Conservation (phyloP, 2,329 filamentous ascomycete genomes). For the Shiraia bambusicola region DNA sequence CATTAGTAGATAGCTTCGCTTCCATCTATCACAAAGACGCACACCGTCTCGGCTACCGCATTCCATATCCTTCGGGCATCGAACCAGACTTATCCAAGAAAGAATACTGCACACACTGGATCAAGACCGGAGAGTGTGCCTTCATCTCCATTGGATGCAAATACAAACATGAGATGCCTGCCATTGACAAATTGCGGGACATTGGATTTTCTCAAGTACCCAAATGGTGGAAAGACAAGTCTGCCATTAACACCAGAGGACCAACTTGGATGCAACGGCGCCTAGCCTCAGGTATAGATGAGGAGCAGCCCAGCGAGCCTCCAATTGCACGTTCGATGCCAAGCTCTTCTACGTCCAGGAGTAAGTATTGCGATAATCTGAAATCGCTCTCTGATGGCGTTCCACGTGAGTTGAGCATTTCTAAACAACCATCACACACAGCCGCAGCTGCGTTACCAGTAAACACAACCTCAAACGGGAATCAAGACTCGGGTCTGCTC, state of each 20-base stretch:
- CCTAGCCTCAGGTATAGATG: constrained; percentile 9
- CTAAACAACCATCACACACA: not conserved
- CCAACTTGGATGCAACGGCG: constrained; percentile 31
- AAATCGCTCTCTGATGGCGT: not conserved
- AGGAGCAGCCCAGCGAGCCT: not conserved
- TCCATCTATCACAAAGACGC: constrained; percentile 28
- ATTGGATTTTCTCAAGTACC: constrained; percentile 65
- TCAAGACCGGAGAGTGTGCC: constrained; percentile 79
- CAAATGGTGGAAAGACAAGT: constrained; percentile 58
- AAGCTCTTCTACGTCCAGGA: constrained; percentile 5
- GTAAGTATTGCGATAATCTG: not conserved
- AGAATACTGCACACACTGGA: constrained; percentile 86
- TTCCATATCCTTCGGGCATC: constrained; percentile 40
- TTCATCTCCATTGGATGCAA: constrained; percentile 84
- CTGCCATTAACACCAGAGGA: constrained; percentile 20
- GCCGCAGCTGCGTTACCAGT: not conserved
- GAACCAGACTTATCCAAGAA: constrained; percentile 58
- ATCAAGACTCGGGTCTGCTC: constrained; percentile 5
- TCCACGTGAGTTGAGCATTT: not conserved
- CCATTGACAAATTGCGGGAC: constrained; percentile 63
- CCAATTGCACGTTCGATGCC: constrained; percentile 7
- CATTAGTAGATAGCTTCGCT: constrained; percentile 28
- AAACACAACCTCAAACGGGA: not conserved
- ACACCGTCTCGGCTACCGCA: constrained; percentile 28
- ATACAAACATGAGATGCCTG: constrained; percentile 90